Conservation (phyloP, 805 yeast genomes). For the Naumovozyma dairenensis region DNA sequence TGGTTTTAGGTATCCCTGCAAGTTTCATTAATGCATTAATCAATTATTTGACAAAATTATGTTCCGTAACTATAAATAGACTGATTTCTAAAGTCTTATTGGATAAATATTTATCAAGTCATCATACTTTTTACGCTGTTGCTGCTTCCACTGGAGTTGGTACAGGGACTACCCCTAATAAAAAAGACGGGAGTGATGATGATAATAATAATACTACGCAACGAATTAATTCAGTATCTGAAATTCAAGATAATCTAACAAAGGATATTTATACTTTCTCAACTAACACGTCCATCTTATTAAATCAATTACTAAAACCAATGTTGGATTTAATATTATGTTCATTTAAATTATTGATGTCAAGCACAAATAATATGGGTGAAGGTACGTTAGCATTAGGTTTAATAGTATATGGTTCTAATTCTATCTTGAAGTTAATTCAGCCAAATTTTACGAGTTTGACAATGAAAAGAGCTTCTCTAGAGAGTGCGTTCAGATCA, state of each 20-base stretch:
- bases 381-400: constrained; percentile 77
- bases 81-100: constrained; percentile 57
- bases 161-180: not conserved
- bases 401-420: constrained; percentile 69
- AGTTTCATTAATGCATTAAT: constrained; percentile 66
- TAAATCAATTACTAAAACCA: constrained; percentile 79
- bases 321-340: constrained; percentile 68
- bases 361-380: constrained; percentile 38
- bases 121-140: constrained; percentile 23
- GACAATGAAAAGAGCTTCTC: constrained; percentile 61
- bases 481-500: constrained; percentile 78
- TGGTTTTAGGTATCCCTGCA: constrained; percentile 79
- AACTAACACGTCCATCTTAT: constrained; percentile 58
- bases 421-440: constrained; percentile 57
- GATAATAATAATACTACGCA: too few relatives aligned
- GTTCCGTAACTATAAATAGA: constrained; percentile 50
- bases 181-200: not conserved
- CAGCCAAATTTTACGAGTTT: constrained; percentile 86
- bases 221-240: constrained; percentile 7
- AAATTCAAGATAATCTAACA: constrained; percentile 38
- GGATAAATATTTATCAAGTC: constrained; percentile 61
- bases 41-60: constrained; percentile 46
- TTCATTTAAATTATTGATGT: constrained; percentile 60
- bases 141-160: constrained; percentile 7
- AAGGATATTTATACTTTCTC: constrained; percentile 71